Conservation (phyloP, 805 yeast genomes). For the Yarrowia bubula region DNA sequence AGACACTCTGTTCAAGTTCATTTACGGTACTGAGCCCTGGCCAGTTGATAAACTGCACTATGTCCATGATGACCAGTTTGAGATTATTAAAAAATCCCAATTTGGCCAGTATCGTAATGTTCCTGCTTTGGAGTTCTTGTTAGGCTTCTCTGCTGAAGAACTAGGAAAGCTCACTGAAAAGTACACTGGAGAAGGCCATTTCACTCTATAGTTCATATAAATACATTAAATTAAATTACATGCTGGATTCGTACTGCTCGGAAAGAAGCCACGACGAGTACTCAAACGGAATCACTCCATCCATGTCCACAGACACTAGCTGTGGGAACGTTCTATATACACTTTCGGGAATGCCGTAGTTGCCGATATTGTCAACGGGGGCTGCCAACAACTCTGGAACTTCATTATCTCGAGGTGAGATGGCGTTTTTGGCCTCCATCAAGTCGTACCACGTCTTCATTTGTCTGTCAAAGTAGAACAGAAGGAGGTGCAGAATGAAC, state of each 20-base stretch:
- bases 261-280: conserved; percentile 20
- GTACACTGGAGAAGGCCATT: conserved; percentile 9
- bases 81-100: neutral
- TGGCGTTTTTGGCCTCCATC: conserved; percentile 17
- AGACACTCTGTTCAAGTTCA: neutral
- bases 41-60: conserved; percentile 1
- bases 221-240: neutral
- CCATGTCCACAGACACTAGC: conserved; percentile 25
- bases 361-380: conserved; percentile 6
- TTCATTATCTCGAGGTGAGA: conserved; percentile 1
- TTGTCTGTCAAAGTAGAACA: conserved; percentile 39
- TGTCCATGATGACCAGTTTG: conserved; percentile 8
- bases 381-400: neutral
- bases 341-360: conserved; percentile 23
- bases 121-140: neutral
- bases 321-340: conserved; percentile 23
- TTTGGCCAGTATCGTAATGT: neutral
- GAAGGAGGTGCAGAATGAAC: conserved; percentile 38
- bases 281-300: conserved; percentile 23
- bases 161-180: neutral
- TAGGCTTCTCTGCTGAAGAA: neutral
- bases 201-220: neutral
- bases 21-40: neutral
- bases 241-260: conserved; percentile 1
- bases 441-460: conserved; percentile 28